phyloP scores from a whole-genome alignment of 1,139 yeast species.

The Magnusiomyces suaveolens region DNA sequence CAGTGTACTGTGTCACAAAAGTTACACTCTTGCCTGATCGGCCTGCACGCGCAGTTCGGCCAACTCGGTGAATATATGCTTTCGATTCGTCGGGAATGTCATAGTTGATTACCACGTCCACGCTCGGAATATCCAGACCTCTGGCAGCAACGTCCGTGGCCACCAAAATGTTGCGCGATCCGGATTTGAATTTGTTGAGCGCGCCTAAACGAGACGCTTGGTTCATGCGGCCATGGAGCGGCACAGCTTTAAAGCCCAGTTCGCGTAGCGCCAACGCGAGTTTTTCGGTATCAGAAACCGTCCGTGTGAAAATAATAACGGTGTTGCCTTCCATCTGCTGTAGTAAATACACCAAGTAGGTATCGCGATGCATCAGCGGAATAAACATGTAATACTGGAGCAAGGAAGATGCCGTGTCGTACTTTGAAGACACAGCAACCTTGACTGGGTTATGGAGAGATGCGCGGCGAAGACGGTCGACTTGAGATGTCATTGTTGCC shows the following conservation, averaged over 20 bases:
- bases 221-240: constrained; percentile 87
- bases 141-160: constrained; percentile 99
- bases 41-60: constrained; percentile 97
- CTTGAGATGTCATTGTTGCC: constrained; percentile 93
- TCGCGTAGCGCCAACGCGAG: constrained; percentile 72
- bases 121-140: constrained; percentile 93
- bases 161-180: constrained; percentile 68
- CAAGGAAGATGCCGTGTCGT: constrained; percentile 87
- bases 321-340: constrained; percentile 83
- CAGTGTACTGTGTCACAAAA: constrained; percentile 87
- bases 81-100: constrained; percentile 98
- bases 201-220: constrained; percentile 92
- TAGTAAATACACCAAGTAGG: constrained; percentile 68
- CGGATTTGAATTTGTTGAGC: constrained; percentile 81
- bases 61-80: constrained; percentile 94
- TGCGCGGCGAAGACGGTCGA: constrained; percentile 90
- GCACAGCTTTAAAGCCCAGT: constrained; percentile 81
- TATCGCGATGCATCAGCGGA: constrained; percentile 87
- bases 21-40: constrained; percentile 79
- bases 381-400: constrained; percentile 84
- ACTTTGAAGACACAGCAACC: constrained; percentile 79
- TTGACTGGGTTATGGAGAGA: constrained; percentile 81
- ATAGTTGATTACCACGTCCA: constrained; percentile 84
- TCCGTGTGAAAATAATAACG: constrained; percentile 81
- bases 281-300: constrained; percentile 92